Evolutionary conservation across 73 alveolate genomes (phyloP), one percentile per base, ranked within the genome.

Genomic region (Stentor coeruleus): DNA sequence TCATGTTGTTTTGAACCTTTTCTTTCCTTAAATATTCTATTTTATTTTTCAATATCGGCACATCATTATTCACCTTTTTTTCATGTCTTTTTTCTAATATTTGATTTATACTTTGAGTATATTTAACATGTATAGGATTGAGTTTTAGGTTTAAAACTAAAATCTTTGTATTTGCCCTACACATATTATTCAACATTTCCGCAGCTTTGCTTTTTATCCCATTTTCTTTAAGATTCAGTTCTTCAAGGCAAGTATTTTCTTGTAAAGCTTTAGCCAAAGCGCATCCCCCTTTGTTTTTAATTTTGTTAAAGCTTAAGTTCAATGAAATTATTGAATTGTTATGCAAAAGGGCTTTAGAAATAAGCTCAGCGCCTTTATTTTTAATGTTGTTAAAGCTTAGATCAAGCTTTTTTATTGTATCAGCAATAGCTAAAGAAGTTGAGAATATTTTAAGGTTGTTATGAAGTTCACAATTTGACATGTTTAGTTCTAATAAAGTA

Each of bases 341-440:
- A 15, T 15, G 35, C 38, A 15, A 26, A 1, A 85, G 3, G 37
- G 87, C 91, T 36, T 80, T 81, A 28, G 80, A 74, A 37, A 85
- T 59, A 58, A 41, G n/a, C 35, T 82, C 84, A 6, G 58, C 82
- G 3, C 91, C 91, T 15, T 26, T 3, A 60, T 85, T 89, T 20
- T 73, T 60, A n/a, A 85, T 38, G 58, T 79, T 33, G 76, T 85
- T 85, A 40, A 39, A 76, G 26, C 84, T 82, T 59, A 82, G 26
- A 0, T 49, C 72, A 4, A 80, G 77, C 40, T 38, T 35, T 85
- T 37, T 85, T 85, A 74, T 74, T 49, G 37, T 58, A 79, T 3
- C 80, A 35, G 1, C 88, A 85, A 49, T 49, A 55, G 37, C 80
- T 79, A 35, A 85, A 35, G 3, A 3, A 35, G 39, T 82, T 73